These are phyloP conservation scores for Tetrahymena borealis DNA, from an alignment of 73 alveolate genomes.

Conservation along the genomic window DNA sequence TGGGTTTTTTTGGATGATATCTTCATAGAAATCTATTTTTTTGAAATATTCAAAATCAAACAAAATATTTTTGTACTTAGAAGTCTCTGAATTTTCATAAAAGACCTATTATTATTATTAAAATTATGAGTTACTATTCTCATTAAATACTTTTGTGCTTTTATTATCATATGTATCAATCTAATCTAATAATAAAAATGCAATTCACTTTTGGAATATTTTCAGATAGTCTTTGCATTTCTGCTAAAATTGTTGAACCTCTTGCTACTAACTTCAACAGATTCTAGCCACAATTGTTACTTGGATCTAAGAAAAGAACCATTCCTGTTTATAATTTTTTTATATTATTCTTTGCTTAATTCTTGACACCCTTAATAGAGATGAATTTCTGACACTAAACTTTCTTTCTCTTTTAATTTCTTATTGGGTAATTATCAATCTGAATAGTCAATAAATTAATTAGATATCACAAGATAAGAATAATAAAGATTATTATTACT, in stretches of 20 bases:
- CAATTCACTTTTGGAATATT: constrained; percentile 90
- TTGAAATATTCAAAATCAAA: constrained; percentile 77
- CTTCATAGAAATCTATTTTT: constrained; percentile 83
- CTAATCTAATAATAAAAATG: constrained; percentile 40
- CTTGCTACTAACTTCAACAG: constrained; percentile 80
- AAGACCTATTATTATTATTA: neutral
- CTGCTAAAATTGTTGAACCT: constrained; percentile 93
- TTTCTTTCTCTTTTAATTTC: neutral
- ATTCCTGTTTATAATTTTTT: neutral
- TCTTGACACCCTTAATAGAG: neutral
- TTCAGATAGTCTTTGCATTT: constrained; percentile 81
- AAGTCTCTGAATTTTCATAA: neutral
- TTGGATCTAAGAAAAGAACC: neutral
- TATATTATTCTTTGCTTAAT: neutral
- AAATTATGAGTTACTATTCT: neutral
- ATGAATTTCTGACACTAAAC: neutral
- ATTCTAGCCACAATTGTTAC: constrained; percentile 71
- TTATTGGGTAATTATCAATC: too few relatives aligned
- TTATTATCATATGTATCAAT: neutral
- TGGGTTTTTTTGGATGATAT: constrained; percentile 69
- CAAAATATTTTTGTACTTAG: constrained; percentile 72
- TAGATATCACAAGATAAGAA: too few relatives aligned
- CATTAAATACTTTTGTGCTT: neutral
- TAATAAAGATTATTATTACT: too few relatives aligned
- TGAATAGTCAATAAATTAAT: too few relatives aligned